Conservation (phyloP, 495 filamentous ascomycete genomes). For the Xylaria longipes region DNA sequence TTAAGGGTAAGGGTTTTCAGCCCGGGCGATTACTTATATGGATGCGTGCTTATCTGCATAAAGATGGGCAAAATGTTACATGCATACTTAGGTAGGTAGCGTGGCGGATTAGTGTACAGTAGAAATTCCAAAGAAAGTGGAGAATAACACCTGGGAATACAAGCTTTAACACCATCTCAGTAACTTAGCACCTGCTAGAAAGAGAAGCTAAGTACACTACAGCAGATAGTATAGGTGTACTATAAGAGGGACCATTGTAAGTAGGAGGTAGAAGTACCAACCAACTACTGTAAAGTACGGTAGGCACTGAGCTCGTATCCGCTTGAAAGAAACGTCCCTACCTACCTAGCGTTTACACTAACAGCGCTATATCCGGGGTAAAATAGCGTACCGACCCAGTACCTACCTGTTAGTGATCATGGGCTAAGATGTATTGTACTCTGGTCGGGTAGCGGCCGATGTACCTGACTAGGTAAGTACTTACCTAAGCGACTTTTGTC, state of each 20-base stretch:
- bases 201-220: not conserved
- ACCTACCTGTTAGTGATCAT: too few species aligned
- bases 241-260: too few species aligned
- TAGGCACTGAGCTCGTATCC: not conserved
- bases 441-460: too few species aligned
- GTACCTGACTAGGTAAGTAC: not conserved
- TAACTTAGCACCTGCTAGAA: not conserved
- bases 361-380: conserved; percentile 5
- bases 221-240: too few species aligned
- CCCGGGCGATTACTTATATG: not conserved
- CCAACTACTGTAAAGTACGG: too few species aligned
- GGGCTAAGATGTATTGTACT: too few species aligned
- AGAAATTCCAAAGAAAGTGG: conserved; percentile 1
- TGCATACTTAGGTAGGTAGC: too few species aligned
- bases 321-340: not conserved
- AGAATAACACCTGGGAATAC: conserved; percentile 3
- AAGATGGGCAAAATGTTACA: not conserved
- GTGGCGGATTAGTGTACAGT: too few species aligned
- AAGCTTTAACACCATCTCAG: not conserved
- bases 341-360: not conserved
- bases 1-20: too few species aligned
- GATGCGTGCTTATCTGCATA: not conserved
- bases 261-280: too few species aligned
- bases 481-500: not conserved
- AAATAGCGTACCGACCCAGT: too few species aligned